Conservation (phyloP, 768 basidiomycete genomes). For the Russula ochroleuca region DNA sequence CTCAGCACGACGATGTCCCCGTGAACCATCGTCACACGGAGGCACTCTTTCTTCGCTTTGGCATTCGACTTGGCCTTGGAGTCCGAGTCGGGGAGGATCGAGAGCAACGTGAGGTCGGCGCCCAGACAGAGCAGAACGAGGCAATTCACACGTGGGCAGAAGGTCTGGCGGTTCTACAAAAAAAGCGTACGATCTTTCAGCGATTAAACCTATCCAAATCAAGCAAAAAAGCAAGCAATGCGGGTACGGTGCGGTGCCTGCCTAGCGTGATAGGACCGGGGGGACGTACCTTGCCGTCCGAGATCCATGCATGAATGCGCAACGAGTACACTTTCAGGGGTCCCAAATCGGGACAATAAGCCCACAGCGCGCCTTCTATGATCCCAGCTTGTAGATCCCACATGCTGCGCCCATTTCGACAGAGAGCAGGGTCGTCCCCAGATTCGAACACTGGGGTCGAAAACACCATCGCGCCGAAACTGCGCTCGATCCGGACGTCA, state of each 20-base stretch:
- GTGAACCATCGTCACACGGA: constrained; percentile 27
- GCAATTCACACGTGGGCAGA: constrained; percentile 5
- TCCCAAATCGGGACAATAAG: constrained; percentile 9
- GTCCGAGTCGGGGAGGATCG: neutral
- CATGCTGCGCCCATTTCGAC: neutral
- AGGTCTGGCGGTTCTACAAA: constrained; percentile 16
- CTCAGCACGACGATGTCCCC: constrained; percentile 23
- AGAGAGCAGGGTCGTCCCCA: constrained; percentile 4
- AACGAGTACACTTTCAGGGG: constrained; percentile 3
- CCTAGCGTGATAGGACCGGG: neutral
- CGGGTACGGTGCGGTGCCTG: neutral
- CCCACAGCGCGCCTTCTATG: constrained; percentile 10
- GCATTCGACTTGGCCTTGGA: neutral
- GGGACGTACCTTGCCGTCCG: constrained; percentile 23
- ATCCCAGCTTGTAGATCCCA: constrained; percentile 11
- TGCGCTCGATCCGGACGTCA: constrained; percentile 22
- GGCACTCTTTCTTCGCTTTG: constrained; percentile 15
- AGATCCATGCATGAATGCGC: constrained; percentile 21
- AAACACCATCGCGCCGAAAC: constrained; percentile 10
- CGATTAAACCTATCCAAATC: neutral
- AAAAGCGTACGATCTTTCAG: neutral
- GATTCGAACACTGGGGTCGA: neutral
- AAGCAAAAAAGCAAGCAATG: neutral
- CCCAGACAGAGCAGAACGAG: constrained; percentile 23
- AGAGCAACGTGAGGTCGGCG: constrained; percentile 20